Conservation (phyloP, 1,139 yeast genomes). For the Taphrina deformans region DNA sequence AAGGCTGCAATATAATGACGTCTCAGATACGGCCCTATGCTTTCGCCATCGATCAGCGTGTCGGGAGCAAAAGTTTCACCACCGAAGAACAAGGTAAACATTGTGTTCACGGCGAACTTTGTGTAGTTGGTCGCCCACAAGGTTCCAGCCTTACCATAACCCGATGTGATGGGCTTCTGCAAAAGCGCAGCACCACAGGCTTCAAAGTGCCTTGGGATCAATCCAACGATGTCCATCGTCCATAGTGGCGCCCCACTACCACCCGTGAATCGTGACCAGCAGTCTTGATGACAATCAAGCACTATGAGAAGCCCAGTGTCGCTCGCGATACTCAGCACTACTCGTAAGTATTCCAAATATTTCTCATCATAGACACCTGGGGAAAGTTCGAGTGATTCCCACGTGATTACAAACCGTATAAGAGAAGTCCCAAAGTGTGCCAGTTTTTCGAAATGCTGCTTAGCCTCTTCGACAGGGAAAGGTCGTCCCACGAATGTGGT, state of each 20-base stretch:
- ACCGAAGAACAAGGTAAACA: constrained; percentile 84
- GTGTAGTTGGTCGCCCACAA: constrained; percentile 89
- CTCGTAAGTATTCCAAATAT: constrained; percentile 67
- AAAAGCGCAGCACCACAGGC: constrained; percentile 72
- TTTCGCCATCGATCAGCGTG: constrained; percentile 65
- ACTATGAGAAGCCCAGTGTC: constrained; percentile 72
- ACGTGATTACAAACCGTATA: constrained; percentile 71
- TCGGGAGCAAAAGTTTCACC: constrained; percentile 73
- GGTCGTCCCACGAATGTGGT: constrained; percentile 84
- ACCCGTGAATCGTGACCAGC: constrained; percentile 85
- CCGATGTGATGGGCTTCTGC: constrained; percentile 54
- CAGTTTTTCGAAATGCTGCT: constrained; percentile 63
- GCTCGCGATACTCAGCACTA: constrained; percentile 59
- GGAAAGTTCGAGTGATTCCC: constrained; percentile 90
- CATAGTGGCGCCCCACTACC: constrained; percentile 96
- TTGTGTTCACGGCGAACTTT: constrained; percentile 70
- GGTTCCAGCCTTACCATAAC: constrained; percentile 68
- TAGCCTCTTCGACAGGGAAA: constrained; percentile 71
- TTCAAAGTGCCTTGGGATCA: constrained; percentile 69
- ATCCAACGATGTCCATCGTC: constrained; percentile 91
- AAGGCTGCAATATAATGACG: constrained; percentile 62
- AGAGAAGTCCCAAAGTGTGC: constrained; percentile 81
- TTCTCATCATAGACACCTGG: constrained; percentile 82
- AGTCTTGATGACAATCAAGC: constrained; percentile 86
- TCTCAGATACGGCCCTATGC: constrained; percentile 77